phyloP scores from a whole-genome alignment of 2,329 filamentous ascomycete genomes.

The Chaetomium sp. region DNA sequence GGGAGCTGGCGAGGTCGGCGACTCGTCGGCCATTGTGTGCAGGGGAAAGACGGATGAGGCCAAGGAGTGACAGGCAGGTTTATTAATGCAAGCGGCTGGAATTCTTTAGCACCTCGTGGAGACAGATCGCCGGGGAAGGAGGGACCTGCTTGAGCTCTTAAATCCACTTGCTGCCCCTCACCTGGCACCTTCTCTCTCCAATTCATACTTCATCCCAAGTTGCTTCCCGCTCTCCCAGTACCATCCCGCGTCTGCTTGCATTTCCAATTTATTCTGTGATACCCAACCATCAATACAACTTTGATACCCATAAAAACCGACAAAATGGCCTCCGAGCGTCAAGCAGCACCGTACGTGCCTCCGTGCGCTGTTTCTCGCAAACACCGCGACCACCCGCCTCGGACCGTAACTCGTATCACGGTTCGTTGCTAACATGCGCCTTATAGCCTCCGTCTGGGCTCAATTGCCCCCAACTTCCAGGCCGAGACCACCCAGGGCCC shows the following conservation, averaged over 20 bases:
- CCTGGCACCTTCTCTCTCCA: neutral
- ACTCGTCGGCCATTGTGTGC: neutral
- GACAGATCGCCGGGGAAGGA: neutral
- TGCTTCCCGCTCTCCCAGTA: neutral
- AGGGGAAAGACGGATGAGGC: conserved; percentile 8
- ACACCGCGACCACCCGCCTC: neutral
- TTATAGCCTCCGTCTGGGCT: conserved; percentile 64
- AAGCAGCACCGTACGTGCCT: conserved; percentile 40
- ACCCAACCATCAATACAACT: conserved; percentile 3
- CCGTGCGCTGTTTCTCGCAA: neutral
- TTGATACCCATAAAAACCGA: conserved; percentile 24
- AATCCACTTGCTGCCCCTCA: conserved; percentile 1
- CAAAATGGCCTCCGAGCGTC: conserved; percentile 42
- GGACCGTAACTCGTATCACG: too few relatives aligned
- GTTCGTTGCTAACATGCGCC: conserved; percentile 18
- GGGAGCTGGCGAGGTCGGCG: neutral
- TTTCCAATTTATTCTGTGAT: conserved; percentile 8
- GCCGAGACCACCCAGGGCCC: conserved; percentile 77
- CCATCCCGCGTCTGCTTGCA: neutral
- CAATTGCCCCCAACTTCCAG: conserved; percentile 76
- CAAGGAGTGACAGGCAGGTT: neutral
- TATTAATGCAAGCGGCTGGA: conserved; percentile 7
- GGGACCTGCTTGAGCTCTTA: neutral
- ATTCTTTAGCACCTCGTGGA: neutral
- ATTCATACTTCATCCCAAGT: neutral